Base-by-base conservation (phyloP, 1,284 basidiomycete genomes). In the Moesziomyces sp. region DNA sequence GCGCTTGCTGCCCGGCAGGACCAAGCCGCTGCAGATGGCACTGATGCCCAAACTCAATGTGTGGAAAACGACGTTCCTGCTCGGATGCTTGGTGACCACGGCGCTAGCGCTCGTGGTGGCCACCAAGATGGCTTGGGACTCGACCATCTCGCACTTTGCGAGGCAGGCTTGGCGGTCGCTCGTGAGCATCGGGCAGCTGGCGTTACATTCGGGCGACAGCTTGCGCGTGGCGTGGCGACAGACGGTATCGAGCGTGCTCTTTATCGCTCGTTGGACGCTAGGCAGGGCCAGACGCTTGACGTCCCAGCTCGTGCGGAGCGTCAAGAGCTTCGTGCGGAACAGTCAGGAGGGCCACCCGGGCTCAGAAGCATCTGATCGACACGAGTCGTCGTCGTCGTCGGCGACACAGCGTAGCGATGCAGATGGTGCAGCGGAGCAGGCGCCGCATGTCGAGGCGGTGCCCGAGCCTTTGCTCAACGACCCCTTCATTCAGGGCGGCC, bases 111-210 rank as follows among this genome's bases (percentile, higher is more conserved):
- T 74, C 18, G 21, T 62, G 45, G 26, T 64, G 14, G 66, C 71
- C 11, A 60, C 58, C 9, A 48, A 58, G 45, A 21, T 61, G 40
- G 60, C 62, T 19, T 74, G 71, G 71, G 61, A 64, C 42, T 49
- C 61, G 45, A 56, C 64, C 28, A 52, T 69, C 46, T 58, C 52
- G 16, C 65, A 69, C 19, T 65, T 74, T 42, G 59, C 57, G 23
- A 44, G 56, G 14, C 71, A 69, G 52, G 61, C 61, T 3, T 64
- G 61, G 65, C 49, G 65, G 10, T 64, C 71, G 48, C 13, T 60
- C 26, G 53, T 64, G 44, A 30, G 58, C 49, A 69, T 74, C 59
- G 59, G 40, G 26, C 58, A 58, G 52, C 60, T 74, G 16, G 14
- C 64, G 19, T 19, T 53, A 18, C 52, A 72, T 21, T 66, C 58